Base-by-base conservation (phyloP, 169 alveolate species). In the Cryptosporidium tyzzeri region DNA sequence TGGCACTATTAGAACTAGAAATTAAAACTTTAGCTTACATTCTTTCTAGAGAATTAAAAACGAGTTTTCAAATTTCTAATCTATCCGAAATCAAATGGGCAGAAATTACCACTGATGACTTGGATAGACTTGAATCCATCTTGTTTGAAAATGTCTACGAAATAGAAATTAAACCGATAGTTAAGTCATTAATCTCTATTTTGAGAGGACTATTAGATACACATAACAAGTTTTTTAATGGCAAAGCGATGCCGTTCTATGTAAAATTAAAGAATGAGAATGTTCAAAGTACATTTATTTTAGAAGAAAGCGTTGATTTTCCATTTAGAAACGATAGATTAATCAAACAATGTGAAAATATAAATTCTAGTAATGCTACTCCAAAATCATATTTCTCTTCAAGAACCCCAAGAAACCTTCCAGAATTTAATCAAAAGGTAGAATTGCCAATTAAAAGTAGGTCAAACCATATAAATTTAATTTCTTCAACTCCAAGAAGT, bases 181-280 rank as follows among this genome's bases (percentile, higher is more conserved):
- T 80, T 35, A 55, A 44, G n/a, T 67, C 89, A 37, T 29, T 80
- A 14, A 59, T 80, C 33, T 59, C 75, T 26, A 80, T 80, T 29
- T 44, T 80, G 7, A 59, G 75, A 80, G 89, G 89, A 18, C 26
- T 80, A 21, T 65, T 80, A 59, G 89, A 80, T 29, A 80, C 89
- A 18, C 89, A 10, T 16, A 48, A 62, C 18, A 59, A 80, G 45
- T 80, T 62, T 44, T 62, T 59, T 23, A 65, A 48, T 18, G 89
- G 89, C 35, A 80, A 80, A 31, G 61, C 33, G 8, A 80, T 80
- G 89, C 89, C 89, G 16, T 80, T 61, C 62, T 80, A 62, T 80
- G 75, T 65, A 26, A 59, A 65, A 44, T 62, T 80, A 26, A 41
- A 26, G 12, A 21, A 26, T 44, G 84, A 70, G 5, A 35, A 31